A percentile compares a stretch with the other conserved stretches of the same genome.
Conservation (phyloP, 495 filamentous ascomycete species). For the Xeromyces bisporus region DNA sequence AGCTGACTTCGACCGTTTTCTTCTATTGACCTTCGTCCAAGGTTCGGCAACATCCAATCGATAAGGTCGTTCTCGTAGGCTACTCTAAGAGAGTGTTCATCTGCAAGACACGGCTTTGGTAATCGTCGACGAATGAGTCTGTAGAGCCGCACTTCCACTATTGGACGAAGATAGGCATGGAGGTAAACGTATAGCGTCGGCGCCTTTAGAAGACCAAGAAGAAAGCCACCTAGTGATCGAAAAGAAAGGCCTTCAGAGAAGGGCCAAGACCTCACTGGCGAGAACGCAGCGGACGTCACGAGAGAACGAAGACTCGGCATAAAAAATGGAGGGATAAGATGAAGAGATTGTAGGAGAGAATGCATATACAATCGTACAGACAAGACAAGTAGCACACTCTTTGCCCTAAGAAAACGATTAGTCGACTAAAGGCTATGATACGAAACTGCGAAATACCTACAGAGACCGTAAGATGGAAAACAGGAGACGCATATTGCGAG, state of each 20-base stretch:
- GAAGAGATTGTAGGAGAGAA: constrained; percentile 31
- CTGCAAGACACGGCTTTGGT: constrained; percentile 26
- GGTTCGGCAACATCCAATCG: constrained; percentile 29
- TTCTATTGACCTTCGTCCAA: constrained; percentile 26
- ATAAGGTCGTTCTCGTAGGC: constrained; percentile 31
- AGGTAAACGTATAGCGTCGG: constrained; percentile 21
- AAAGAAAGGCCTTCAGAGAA: constrained; percentile 18
- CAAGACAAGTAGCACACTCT: constrained; percentile 20
- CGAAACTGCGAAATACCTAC: constrained; percentile 13
- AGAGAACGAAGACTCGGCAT: constrained; percentile 15
- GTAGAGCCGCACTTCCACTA: constrained; percentile 28
- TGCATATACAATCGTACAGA: constrained; percentile 32
- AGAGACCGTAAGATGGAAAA: constrained; percentile 18
- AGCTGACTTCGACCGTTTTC: constrained; percentile 24
- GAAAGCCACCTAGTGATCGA: constrained; percentile 12
- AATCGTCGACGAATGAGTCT: constrained; percentile 25
- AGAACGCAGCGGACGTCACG: constrained; percentile 21
- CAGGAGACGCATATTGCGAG: constrained; percentile 12
- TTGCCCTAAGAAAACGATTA: constrained; percentile 15
- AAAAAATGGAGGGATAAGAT: constrained; percentile 20
- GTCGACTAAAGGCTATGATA: too few relatives aligned
- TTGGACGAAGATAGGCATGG: constrained; percentile 23
- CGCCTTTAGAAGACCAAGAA: constrained; percentile 14
- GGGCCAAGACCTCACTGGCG: constrained; percentile 17
- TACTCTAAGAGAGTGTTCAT: constrained; percentile 29